A percentile compares a stretch with the other conserved stretches of the same genome.
These are phyloP conservation scores for Spatholobus suberectus DNA, from an alignment of 306 rosid species.

Conservation along the genomic window DNA sequence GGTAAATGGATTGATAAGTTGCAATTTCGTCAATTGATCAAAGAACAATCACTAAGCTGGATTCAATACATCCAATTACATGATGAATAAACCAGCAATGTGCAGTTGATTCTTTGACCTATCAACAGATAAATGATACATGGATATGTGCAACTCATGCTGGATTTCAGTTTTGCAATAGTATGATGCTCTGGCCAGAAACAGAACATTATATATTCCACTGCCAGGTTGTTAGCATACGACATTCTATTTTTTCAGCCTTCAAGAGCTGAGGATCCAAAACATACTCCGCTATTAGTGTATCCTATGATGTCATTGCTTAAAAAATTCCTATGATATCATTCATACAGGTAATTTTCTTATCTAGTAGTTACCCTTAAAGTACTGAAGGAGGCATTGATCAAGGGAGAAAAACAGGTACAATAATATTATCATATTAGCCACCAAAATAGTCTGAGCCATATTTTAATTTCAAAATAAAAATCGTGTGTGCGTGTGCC, in stretches of 20 bases:
- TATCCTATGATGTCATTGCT: no score
- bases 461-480: constrained; percentile 28
- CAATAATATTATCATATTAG: neutral
- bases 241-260: constrained; percentile 34
- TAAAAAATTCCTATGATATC: no score
- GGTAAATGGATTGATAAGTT: neutral
- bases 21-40: constrained; percentile 7
- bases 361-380: constrained; percentile 35
- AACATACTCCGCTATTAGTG: constrained; percentile 29
- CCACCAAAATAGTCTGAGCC: constrained; percentile 13
- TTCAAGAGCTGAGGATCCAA: constrained; percentile 34
- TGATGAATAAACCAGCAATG: constrained; percentile 19
- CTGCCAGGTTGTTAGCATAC: neutral
- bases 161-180: constrained; percentile 16
- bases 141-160: constrained; percentile 34
- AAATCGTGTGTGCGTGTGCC: no score
- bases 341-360: no score
- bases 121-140: constrained; percentile 33
- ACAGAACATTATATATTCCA: constrained; percentile 19
- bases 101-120: constrained; percentile 17
- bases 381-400: constrained; percentile 23
- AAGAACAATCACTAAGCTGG: constrained; percentile 20
- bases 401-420: neutral
- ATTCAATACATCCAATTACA: constrained; percentile 15
- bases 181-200: constrained; percentile 33